Evolutionary conservation across 345 rosid genomes (phyloP).

Genomic region (Iberis pinnata): DNA sequence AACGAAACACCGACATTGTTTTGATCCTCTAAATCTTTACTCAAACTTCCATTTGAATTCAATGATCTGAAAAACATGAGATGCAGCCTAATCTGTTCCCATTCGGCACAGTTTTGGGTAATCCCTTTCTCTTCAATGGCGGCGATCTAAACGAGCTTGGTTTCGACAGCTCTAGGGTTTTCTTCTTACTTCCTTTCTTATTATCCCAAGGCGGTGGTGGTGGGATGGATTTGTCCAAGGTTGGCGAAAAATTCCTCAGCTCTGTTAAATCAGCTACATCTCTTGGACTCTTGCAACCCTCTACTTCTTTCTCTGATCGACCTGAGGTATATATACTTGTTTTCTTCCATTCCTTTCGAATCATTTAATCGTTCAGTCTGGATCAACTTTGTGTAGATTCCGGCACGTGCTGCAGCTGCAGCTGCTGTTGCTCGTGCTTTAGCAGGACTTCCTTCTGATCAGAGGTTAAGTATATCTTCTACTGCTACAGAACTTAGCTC

Average conservation of each 20-base stretch:
- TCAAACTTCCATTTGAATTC: no score
- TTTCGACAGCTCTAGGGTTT: constrained; percentile 75
- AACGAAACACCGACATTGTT: no score
- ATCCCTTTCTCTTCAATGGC: constrained; percentile 57
- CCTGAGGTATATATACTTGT: constrained; percentile 51
- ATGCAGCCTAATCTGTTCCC: constrained; percentile 82
- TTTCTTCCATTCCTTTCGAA: no score
- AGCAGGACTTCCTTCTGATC: constrained; percentile 76
- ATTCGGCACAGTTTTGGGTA: constrained; percentile 50
- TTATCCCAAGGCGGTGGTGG: constrained; percentile 47
- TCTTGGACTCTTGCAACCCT: constrained; percentile 77
- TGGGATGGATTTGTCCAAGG: constrained; percentile 87
- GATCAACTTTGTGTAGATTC: constrained; percentile 57
- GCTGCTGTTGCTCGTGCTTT: constrained; percentile 96
- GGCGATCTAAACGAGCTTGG: constrained; percentile 47
- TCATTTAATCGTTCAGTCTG: no score
- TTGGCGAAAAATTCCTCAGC: constrained; percentile 84
- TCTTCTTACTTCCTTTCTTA: constrained; percentile 74
- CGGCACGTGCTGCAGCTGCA: constrained; percentile 94
- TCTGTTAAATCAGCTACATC: constrained; percentile 93
- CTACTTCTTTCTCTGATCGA: constrained; percentile 54
- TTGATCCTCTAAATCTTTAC: no score
- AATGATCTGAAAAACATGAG: constrained; percentile 33
- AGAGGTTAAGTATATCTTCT: constrained; percentile 67
- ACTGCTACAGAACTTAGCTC: constrained; percentile 63